Base-by-base conservation (phyloP, 2,329 filamentous ascomycete species). In the Aspergillus nomiae region DNA sequence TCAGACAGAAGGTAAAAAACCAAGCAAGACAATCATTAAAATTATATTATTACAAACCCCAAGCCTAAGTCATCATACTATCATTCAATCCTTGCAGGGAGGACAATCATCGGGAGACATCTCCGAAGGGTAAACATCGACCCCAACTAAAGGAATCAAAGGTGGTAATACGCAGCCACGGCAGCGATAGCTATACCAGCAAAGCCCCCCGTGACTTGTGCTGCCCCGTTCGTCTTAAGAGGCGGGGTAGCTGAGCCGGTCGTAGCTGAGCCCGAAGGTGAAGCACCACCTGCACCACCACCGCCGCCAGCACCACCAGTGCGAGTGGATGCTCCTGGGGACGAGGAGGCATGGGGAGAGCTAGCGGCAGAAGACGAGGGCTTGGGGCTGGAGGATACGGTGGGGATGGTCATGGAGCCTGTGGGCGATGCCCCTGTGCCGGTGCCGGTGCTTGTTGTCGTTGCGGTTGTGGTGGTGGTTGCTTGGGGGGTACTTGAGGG, bases 401-500 rank as follows among this genome's bases (percentile, higher is more conserved):
- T 66, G 4, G 64, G 62, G 9, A 66, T 53, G 14, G 38, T 62
- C 51, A 58, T 34, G 3, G 48, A 30, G 10, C 30, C 62, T 14
- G 61, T 59, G n/a, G 64, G 48, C 7, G 38, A 59, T 54, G 60
- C 28, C 5, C 32, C 50, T 12, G 59, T 30, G 7, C 19, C 41
- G 14, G 60, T 59, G 11, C 59, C 41, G 14, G 60, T 59, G 11
- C 59, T 58, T 10, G 61, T 58, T 38, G 63, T 36, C 46, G 63
- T 62, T 41, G 32, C 21, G 14, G 32, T 28, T 36, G 12, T 12
- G n/a, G 32, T 38, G 12, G 34, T 21, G 5, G 51, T 32, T 28
- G 64, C 56, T 16, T 36, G 34, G 12, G 34, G 34, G 14, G 14
- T 16, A 36, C 12, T 36, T 45, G 67, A 62, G 26, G 69, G 71